A percentile compares a stretch with the other conserved stretches of the same genome.
Conservation (phyloP, 2,329 filamentous ascomycete genomes). For the Annulohypoxylon truncatum region DNA sequence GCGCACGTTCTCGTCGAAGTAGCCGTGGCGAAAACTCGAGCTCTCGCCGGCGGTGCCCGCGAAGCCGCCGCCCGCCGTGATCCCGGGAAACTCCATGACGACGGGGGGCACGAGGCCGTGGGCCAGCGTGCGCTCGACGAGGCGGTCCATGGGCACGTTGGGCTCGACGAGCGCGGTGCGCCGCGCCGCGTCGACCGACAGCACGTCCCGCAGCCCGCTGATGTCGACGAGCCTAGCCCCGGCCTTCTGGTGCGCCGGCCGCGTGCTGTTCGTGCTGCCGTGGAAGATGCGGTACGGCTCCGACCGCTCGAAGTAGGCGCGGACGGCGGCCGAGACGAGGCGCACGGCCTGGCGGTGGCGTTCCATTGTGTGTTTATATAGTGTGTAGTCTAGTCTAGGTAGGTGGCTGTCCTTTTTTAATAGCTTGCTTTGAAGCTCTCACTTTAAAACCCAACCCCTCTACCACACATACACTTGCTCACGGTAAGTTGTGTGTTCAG, state of each 20-base stretch:
- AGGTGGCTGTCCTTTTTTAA: no score
- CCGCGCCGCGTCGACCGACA: constrained; percentile 67
- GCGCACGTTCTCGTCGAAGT: constrained; percentile 74
- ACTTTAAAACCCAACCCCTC: no score
- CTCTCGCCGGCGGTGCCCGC: constrained; percentile 79
- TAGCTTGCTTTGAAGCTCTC: not conserved
- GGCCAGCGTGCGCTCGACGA: constrained; percentile 73
- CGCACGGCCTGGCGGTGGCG: constrained; percentile 62
- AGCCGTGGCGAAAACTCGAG: constrained; percentile 75
- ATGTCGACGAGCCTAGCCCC: constrained; percentile 69
- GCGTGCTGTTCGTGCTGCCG: constrained; percentile 81
- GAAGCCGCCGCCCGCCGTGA: constrained; percentile 78
- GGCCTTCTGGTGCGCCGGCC: constrained; percentile 58
- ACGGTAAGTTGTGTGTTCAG: not conserved
- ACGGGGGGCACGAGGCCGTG: constrained; percentile 76
- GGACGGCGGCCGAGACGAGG: constrained; percentile 60
- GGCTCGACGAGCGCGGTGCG: constrained; percentile 77
- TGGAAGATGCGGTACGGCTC: constrained; percentile 80
- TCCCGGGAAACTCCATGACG: constrained; percentile 81
- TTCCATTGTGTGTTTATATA: constrained; percentile 55
- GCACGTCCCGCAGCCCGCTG: constrained; percentile 70
- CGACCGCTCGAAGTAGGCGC: constrained; percentile 59
- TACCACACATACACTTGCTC: not conserved
- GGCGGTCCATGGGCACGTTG: constrained; percentile 79
- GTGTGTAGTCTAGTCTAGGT: not conserved